A percentile compares a stretch with the other conserved stretches of the same genome.
Conservation (phyloP, 1,284 basidiomycete genomes). For the Melampsora americana region DNA sequence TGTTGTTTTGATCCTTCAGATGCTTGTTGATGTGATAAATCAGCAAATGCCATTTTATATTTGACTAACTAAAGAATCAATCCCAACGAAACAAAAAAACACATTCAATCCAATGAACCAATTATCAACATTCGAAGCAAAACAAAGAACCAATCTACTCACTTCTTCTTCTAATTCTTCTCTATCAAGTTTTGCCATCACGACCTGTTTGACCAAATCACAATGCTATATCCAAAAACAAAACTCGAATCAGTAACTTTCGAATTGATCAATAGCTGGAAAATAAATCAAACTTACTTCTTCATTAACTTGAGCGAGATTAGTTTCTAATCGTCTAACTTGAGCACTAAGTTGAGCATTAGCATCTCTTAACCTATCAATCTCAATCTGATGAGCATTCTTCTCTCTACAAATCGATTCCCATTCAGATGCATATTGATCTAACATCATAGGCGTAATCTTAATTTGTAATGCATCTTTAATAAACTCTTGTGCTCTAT, state of each 20-base stretch:
- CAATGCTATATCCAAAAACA: conserved; percentile 52
- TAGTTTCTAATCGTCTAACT: conserved; percentile 76
- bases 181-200: conserved; percentile 75
- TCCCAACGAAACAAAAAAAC: not conserved
- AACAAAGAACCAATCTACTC: not conserved
- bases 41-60: conserved; percentile 65
- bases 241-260: no score
- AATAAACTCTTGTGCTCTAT: conserved; percentile 76
- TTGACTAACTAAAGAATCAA: conserved; percentile 67
- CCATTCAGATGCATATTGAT: conserved; percentile 74
- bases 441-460: conserved; percentile 58
- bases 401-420: conserved; percentile 67
- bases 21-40: conserved; percentile 6
- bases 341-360: conserved; percentile 74
- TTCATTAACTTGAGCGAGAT: conserved; percentile 70
- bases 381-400: conserved; percentile 73
- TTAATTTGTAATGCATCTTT: conserved; percentile 74
- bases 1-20: conserved; percentile 12
- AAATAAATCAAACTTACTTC: conserved; percentile 62
- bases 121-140: not conserved
- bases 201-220: conserved; percentile 72
- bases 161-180: conserved; percentile 81
- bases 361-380: conserved; percentile 72
- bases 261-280: conserved; percentile 30
- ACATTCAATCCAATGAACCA: not conserved